Conservation (phyloP, 441 rosid genomes). For the Sinapis alba region DNA sequence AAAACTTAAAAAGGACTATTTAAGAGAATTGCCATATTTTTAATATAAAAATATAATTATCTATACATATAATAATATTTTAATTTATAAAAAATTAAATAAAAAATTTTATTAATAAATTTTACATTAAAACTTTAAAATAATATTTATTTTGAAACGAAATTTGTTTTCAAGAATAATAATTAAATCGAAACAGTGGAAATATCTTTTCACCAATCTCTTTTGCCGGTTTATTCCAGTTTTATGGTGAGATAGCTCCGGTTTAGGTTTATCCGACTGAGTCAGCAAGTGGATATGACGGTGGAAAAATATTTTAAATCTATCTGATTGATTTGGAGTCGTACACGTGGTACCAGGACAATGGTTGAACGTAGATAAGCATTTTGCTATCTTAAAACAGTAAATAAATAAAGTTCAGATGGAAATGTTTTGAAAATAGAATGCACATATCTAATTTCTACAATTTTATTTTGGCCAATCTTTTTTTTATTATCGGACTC, state of each 20-base stretch:
- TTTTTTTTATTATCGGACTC: background rate
- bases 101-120: too few species aligned
- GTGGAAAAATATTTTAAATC: background rate
- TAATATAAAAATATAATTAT: too few species aligned
- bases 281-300: conserved; percentile 40
- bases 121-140: too few species aligned
- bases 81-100: too few species aligned
- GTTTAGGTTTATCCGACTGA: conserved; percentile 29
- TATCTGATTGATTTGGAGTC: background rate
- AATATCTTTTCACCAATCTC: background rate
- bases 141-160: too few species aligned
- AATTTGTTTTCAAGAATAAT: too few species aligned
- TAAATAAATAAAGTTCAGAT: background rate
- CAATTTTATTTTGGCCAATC: background rate
- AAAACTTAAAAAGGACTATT: too few species aligned
- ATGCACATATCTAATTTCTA: background rate
- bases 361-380: background rate
- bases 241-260: background rate
- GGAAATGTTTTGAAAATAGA: background rate
- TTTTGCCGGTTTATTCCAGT: background rate
- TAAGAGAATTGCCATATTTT: too few species aligned
- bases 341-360: background rate
- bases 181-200: too few species aligned
- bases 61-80: too few species aligned
- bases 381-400: background rate